These are phyloP conservation scores for Blepharisma stoltei DNA, from an alignment of 73 alveolate genomes.

Conservation along the genomic window DNA sequence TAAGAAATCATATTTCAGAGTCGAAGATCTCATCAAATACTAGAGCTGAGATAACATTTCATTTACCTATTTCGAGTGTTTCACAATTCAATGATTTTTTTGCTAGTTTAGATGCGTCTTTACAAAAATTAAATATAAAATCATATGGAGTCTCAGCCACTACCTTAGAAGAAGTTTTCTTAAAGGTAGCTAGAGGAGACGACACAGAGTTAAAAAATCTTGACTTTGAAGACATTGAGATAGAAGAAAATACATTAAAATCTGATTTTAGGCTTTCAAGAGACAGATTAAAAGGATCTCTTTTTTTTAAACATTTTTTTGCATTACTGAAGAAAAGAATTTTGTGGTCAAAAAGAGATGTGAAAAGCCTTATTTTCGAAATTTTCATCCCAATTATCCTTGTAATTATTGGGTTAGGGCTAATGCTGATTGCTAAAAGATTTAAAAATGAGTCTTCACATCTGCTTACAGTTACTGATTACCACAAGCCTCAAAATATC, in stretches of 20 bases:
- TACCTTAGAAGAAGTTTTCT: constrained; percentile 97
- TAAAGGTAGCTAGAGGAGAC: constrained; percentile 75
- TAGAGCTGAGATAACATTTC: constrained; percentile 60
- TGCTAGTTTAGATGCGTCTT: constrained; percentile 58
- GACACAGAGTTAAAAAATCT: constrained; percentile 33
- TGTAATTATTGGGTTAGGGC: constrained; percentile 70
- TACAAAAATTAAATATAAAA: constrained; percentile 64
- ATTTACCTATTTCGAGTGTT: constrained; percentile 58
- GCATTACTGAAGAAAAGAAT: constrained; percentile 75
- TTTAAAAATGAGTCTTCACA: background rate
- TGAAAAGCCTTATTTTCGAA: constrained; percentile 76
- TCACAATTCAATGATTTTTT: constrained; percentile 67
- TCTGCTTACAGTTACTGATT: too few relatives aligned
- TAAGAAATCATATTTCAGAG: background rate
- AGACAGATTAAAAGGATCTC: constrained; percentile 22
- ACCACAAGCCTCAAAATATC: too few relatives aligned
- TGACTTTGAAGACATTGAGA: background rate
- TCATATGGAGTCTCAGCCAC: constrained; percentile 86
- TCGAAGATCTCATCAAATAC: constrained; percentile 40
- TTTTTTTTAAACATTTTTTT: constrained; percentile 61
- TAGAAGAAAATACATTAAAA: background rate
- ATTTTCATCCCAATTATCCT: constrained; percentile 77
- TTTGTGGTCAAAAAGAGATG: constrained; percentile 61
- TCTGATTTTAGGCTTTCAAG: background rate
- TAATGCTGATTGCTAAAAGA: constrained; percentile 12